These are phyloP conservation scores for Fraxinus nigra DNA, from an alignment of 305 asterid genomes.

Conservation along the genomic window DNA sequence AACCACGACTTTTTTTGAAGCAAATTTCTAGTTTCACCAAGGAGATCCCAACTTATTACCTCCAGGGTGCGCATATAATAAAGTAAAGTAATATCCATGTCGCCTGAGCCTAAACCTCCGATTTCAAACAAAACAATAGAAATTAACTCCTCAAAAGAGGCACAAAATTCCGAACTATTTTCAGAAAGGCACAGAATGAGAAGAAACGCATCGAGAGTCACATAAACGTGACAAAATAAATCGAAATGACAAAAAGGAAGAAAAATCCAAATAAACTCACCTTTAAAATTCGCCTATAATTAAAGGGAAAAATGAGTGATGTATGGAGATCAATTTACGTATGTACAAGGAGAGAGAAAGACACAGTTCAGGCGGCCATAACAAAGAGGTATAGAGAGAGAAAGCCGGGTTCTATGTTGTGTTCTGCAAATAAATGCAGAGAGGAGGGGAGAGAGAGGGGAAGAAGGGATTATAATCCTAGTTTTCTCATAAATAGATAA, in stretches of 20 bases:
- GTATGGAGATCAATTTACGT: background rate
- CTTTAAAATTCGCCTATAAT: background rate
- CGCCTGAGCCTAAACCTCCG: background rate
- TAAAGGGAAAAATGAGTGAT: background rate
- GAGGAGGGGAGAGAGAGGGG: background rate
- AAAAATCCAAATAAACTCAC: background rate
- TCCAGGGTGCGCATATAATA: constrained; percentile 5
- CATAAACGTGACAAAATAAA: background rate
- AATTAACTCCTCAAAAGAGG: background rate
- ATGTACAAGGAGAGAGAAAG: background rate
- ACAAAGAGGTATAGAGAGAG: background rate
- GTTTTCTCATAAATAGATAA: background rate
- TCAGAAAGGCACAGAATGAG: background rate
- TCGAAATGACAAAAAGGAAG: background rate
- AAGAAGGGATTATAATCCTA: background rate
- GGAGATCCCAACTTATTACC: constrained; percentile 31
- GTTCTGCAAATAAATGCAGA: background rate
- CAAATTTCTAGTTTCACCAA: constrained; percentile 26
- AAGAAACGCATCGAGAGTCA: background rate
- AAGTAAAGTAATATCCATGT: background rate
- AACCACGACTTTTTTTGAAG: constrained; percentile 16
- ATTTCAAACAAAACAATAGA: background rate
- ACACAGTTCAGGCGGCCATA: background rate
- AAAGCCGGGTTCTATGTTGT: background rate
- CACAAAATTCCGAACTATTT: background rate